phyloP scores from a whole-genome alignment of 305 asterid species.

The Fraxinus platypoda region DNA sequence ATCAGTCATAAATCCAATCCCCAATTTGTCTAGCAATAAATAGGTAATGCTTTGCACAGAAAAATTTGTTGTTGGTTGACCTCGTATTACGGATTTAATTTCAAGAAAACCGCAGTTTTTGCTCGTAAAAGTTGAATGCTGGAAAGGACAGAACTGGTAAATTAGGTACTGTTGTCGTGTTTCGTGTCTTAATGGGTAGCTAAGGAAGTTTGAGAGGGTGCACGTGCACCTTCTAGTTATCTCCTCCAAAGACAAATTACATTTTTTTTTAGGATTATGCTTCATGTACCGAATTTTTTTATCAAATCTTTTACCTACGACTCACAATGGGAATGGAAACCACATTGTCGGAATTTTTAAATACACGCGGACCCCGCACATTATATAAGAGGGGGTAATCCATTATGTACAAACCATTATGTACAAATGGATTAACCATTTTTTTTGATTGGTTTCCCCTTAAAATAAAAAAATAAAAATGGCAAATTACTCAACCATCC shows the following conservation, averaged over 20 bases:
- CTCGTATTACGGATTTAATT: not conserved
- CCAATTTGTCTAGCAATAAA: constrained; percentile 23
- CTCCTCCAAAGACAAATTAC: not conserved
- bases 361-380: too few relatives aligned
- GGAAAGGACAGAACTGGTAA: not conserved
- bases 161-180: not conserved
- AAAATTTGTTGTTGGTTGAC: not conserved
- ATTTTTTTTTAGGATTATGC: too few relatives aligned
- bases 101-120: not conserved
- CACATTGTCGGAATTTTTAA: too few relatives aligned
- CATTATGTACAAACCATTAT: too few relatives aligned
- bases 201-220: not conserved
- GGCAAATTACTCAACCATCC: not conserved
- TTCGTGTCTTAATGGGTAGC: not conserved
- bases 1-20: constrained; percentile 27
- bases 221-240: not conserved
- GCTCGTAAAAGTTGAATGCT: not conserved
- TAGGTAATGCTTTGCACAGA: constrained; percentile 13
- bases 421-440: too few relatives aligned
- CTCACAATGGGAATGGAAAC: too few relatives aligned
- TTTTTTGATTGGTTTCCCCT: too few relatives aligned
- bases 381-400: too few relatives aligned
- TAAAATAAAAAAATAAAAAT: too few relatives aligned
- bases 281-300: too few relatives aligned
- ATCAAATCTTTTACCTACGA: too few relatives aligned